Conservation (phyloP, 2,329 filamentous ascomycete genomes). For the Cladorrhinum sp. region DNA sequence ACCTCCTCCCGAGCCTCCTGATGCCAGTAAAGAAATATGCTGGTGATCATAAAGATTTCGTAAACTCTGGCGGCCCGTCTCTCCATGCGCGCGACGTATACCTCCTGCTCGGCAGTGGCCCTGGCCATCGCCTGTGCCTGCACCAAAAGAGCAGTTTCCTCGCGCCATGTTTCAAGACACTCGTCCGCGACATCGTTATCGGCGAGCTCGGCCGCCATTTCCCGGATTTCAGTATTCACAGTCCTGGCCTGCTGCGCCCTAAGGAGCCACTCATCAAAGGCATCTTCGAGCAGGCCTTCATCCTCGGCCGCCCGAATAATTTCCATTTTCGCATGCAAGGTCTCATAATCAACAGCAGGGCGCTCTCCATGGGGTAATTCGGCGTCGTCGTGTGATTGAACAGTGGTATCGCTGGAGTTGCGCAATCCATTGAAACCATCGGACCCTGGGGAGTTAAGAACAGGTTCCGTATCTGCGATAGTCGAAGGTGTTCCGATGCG, state of each 20-base stretch:
- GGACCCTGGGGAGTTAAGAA: conserved; percentile 32
- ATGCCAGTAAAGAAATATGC: conserved; percentile 68
- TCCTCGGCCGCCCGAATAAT: conserved; percentile 16
- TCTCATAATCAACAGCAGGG: conserved; percentile 23
- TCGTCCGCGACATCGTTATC: conserved; percentile 23
- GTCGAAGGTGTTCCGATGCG: conserved; percentile 15
- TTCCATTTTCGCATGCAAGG: conserved; percentile 25
- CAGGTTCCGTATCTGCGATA: conserved; percentile 17
- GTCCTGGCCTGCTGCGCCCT: conserved; percentile 10
- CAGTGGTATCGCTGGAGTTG: conserved; percentile 29
- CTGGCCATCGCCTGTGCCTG: conserved; percentile 15
- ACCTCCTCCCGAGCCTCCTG: conserved; percentile 61
- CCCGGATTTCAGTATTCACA: conserved; percentile 7
- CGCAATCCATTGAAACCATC: conserved; percentile 18
- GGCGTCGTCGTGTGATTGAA: conserved; percentile 25
- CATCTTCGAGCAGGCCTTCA: conserved; percentile 10
- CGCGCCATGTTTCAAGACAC: conserved; percentile 25
- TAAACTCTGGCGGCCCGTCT: conserved; percentile 60
- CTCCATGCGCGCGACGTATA: conserved; percentile 44
- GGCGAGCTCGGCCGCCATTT: conserved; percentile 21
- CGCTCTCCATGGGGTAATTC: conserved; percentile 11
- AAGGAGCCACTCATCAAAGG: conserved; percentile 18
- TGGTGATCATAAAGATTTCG: conserved; percentile 61
- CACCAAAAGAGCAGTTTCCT: conserved; percentile 13
- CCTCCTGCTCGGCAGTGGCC: conserved; percentile 29